These are phyloP conservation scores for Penicillium sp. DNA, from an alignment of 2,329 filamentous ascomycete species.

Conservation along the genomic window DNA sequence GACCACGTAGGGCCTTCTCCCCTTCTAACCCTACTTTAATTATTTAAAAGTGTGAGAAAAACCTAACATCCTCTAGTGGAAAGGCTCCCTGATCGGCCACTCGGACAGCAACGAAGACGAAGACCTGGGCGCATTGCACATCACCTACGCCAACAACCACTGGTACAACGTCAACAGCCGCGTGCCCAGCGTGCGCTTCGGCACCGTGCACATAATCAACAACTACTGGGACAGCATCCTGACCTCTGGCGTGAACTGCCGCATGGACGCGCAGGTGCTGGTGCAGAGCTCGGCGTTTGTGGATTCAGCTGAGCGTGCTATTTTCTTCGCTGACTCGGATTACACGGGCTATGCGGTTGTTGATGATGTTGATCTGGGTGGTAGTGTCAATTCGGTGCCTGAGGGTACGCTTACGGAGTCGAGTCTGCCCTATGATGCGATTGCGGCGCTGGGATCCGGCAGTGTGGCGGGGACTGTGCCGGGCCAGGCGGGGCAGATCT, in stretches of 20 bases:
- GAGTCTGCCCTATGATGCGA: constrained; percentile 59
- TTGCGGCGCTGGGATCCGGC: constrained; percentile 47
- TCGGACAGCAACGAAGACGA: constrained; percentile 62
- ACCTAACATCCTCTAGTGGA: constrained; percentile 45
- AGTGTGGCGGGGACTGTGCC: not conserved
- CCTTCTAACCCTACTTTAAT: no score
- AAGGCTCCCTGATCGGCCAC: constrained; percentile 65
- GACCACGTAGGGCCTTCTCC: constrained; percentile 49
- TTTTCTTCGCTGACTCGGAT: constrained; percentile 53
- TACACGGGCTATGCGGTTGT: constrained; percentile 44
- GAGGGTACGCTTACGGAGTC: constrained; percentile 53
- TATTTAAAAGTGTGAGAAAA: not conserved
- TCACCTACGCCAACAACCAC: constrained; percentile 72
- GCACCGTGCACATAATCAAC: constrained; percentile 67
- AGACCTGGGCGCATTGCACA: constrained; percentile 65
- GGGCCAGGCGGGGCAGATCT: not conserved
- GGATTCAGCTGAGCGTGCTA: constrained; percentile 45
- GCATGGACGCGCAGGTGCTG: constrained; percentile 60
- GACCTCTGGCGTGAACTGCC: constrained; percentile 60
- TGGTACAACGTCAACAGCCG: constrained; percentile 69
- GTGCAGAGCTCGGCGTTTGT: constrained; percentile 61
- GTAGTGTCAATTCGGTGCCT: constrained; percentile 54
- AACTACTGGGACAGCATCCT: constrained; percentile 52
- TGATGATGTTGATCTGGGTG: constrained; percentile 55
- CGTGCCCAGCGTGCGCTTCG: constrained; percentile 67